Base-by-base conservation (phyloP, 371 early-diverging fungal species). In the Furculomyces boomerangus region DNA sequence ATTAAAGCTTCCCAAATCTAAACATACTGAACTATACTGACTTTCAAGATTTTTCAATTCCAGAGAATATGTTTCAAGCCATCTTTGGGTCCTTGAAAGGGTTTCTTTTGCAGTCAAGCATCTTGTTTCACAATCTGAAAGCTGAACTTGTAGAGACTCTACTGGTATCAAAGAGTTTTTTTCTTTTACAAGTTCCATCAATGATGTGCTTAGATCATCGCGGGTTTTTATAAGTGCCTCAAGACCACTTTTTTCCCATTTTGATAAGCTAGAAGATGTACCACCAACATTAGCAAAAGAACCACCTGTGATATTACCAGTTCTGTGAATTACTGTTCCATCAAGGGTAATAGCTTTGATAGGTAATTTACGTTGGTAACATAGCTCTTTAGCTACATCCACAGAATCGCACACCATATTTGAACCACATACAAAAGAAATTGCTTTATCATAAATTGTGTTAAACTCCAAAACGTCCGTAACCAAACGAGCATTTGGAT, bases 261-360 rank as follows among this genome's bases (percentile, higher is more conserved):
- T 71, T 50, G 76, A 73, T 3, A 78, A 48, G 53, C 53, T 57
- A 27, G 57, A 41, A 1, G 57, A 52, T 45, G 54, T 56, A 30
- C 55, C 50, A 29, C 59, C 51, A 5, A 44, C 28, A 29, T 56
- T 51, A 45, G 61, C 50, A 47, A 56, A 41, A 8, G 57, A 67
- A 30, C 86, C 87, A 63, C 98, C 98, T 0, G 94, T 94, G 53
- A 99, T 97, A 58, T 92, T 67, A 44, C 96, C 99, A 56, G 78
- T 88, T 61, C 86, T 91, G 68, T 97, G 96, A 61, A 98, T 86
- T 3, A 95, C 78, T 2, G 86, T 81, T 20, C 98, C 97, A 61
- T 96, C 93, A 60, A 95, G 63, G 0, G 92, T 83, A 3, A 94
- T 93, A 39, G 86, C 86, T 75, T 92, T 91, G 54, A 90, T 86